Evolutionary conservation across 192 early-diverging fungal genomes (phyloP).

Genomic region (Umbelopsis ramanniana): DNA sequence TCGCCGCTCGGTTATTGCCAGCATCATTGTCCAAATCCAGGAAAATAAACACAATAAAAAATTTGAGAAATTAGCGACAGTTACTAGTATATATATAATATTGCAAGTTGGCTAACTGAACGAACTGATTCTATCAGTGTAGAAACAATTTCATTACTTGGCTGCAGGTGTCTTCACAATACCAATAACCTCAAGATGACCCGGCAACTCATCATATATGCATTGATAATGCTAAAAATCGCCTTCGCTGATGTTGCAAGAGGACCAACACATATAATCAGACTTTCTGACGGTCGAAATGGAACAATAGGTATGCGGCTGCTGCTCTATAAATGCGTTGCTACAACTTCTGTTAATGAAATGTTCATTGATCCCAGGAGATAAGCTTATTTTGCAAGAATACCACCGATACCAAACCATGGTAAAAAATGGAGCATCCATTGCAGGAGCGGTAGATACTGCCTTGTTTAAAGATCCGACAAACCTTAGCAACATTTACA

Average conservation of each 20-base stretch:
- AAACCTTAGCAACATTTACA: not conserved
- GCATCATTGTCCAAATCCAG: not conserved
- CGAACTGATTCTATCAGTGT: no score
- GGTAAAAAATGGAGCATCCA: not conserved
- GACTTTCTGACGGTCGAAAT: slow-evolving; percentile 23
- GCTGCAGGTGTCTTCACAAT: not conserved
- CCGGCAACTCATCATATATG: not conserved
- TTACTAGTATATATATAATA: not conserved
- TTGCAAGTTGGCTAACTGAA: no score
- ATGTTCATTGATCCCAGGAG: not conserved
- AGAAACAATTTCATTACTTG: no score
- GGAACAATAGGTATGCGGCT: slow-evolving; percentile 8
- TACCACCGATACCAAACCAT: not conserved
- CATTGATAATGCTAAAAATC: not conserved
- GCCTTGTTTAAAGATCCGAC: not conserved
- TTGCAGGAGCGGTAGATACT: not conserved
- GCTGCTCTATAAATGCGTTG: not conserved
- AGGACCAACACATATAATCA: slow-evolving; percentile 39
- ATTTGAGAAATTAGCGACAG: not conserved
- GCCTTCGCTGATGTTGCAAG: not conserved
- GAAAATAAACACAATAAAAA: slow-evolving; percentile 13
- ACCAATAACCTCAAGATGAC: not conserved
- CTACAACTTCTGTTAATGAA: not conserved
- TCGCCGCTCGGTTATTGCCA: slow-evolving; percentile 20
- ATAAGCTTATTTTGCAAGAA: slow-evolving; percentile 4